Conservation (phyloP, 1,284 basidiomycete species). For the Leccinum subatratum region DNA sequence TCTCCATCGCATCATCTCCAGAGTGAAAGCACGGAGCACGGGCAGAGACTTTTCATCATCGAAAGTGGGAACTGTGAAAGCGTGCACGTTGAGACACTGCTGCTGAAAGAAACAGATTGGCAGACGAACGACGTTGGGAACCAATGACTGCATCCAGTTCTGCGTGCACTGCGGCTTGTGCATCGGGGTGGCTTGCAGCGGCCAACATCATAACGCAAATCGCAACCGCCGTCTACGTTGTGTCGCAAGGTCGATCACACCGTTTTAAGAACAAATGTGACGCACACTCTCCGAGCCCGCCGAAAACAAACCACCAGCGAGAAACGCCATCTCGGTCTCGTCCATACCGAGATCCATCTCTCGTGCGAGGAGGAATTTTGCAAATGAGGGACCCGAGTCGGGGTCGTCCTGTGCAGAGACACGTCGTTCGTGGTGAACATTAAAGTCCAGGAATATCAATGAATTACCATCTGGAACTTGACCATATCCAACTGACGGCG, state of each 20-base stretch:
- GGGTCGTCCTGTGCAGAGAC: conserved; percentile 7
- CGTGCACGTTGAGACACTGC: background rate
- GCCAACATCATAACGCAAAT: conserved; percentile 4
- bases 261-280: background rate
- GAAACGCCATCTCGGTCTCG: conserved; percentile 19
- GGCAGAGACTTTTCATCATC: conserved; percentile 9
- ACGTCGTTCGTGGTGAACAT: background rate
- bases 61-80: conserved; percentile 11
- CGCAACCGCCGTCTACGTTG: conserved; percentile 1
- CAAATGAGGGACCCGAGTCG: conserved; percentile 11
- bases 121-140: conserved; percentile 6
- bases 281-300: conserved; percentile 9
- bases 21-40: conserved; percentile 13
- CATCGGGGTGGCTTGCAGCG: conserved; percentile 10
- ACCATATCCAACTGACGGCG: conserved; percentile 5
- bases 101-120: background rate
- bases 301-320: conserved; percentile 10
- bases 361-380: conserved; percentile 11
- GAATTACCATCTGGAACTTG: conserved; percentile 12
- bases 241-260: background rate
- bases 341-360: conserved; percentile 10
- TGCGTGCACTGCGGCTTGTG: conserved; percentile 15
- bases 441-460: background rate
- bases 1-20: conserved; percentile 16
- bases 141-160: conserved; percentile 16